Percentiles rank a stretch among this genome's conserved stretches.
Conservation (phyloP, 2,329 filamentous ascomycete genomes). For the Coniochaeta ligniaria region DNA sequence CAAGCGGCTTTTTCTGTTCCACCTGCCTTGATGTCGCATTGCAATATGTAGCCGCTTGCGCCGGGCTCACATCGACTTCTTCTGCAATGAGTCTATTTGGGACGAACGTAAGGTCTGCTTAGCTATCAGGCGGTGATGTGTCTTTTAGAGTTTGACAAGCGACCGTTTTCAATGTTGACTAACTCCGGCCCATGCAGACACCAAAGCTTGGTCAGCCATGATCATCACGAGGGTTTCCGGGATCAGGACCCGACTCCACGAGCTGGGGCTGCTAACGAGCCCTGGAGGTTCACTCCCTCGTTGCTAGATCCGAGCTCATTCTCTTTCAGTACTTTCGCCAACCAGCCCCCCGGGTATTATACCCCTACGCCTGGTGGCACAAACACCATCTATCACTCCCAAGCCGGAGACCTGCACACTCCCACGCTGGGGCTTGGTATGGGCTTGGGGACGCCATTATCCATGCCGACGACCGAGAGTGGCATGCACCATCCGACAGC, state of each 20-base stretch:
- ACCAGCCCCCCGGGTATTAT: conserved; percentile 77
- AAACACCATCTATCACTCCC: conserved; percentile 73
- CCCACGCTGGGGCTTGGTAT: conserved; percentile 67
- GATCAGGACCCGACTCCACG: conserved; percentile 80
- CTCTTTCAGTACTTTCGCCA: conserved; percentile 71
- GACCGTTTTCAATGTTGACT: not conserved
- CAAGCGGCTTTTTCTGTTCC: not conserved
- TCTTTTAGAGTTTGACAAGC: not conserved
- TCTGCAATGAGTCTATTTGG: not conserved
- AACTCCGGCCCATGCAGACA: not conserved
- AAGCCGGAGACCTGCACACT: conserved; percentile 82
- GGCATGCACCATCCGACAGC: conserved; percentile 52
- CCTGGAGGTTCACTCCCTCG: conserved; percentile 83
- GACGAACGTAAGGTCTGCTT: not conserved
- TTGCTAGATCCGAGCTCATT: conserved; percentile 81
- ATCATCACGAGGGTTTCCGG: conserved; percentile 39
- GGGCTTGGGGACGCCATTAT: conserved; percentile 74
- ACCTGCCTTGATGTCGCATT: not conserved
- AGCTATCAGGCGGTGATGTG: not conserved
- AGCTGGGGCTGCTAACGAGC: conserved; percentile 68
- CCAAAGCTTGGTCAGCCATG: conserved; percentile 1
- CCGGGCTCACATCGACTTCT: not conserved
- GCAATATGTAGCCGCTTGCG: not conserved
- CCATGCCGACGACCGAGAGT: conserved; percentile 64
- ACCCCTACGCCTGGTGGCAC: conserved; percentile 78